These are phyloP conservation scores for Boletellus sp. DNA, from an alignment of 768 basidiomycete genomes.

Conservation along the genomic window DNA sequence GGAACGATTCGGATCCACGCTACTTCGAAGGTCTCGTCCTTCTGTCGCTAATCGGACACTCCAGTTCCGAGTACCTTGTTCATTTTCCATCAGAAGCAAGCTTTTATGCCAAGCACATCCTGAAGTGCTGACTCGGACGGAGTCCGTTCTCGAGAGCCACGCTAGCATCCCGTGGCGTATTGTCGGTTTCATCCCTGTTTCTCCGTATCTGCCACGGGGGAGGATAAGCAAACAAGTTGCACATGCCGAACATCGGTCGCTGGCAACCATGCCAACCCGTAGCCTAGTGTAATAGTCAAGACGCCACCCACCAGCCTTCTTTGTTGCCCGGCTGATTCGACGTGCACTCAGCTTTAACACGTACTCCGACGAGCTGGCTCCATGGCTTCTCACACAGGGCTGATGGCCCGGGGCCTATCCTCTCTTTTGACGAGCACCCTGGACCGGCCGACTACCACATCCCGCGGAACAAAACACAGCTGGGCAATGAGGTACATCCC, in stretches of 20 bases:
- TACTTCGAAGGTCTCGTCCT: too few species aligned
- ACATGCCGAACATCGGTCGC: not conserved
- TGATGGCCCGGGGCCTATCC: not conserved
- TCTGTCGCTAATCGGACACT: too few species aligned
- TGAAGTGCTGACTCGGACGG: too few species aligned
- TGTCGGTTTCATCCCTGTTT: too few species aligned
- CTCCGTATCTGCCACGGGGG: not conserved
- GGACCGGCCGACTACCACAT: not conserved
- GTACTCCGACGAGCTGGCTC: not conserved
- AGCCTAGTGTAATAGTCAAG: constrained; percentile 1
- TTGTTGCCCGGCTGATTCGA: not conserved
- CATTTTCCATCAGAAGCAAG: too few species aligned
- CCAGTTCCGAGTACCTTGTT: too few species aligned
- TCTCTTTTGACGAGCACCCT: not conserved
- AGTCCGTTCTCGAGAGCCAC: too few species aligned
- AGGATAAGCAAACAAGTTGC: not conserved
- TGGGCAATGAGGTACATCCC: constrained; percentile 5
- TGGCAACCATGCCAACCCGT: not conserved
- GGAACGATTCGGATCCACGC: too few species aligned
- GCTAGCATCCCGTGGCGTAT: too few species aligned
- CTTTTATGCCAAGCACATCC: too few species aligned
- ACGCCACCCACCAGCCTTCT: constrained; percentile 5
- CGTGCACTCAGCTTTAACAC: not conserved
- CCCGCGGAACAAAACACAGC: not conserved
- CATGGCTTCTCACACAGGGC: not conserved